Evolutionary conservation across 805 yeast species (phyloP).

Genomic region (Wickerhamiella spandovensis): DNA sequence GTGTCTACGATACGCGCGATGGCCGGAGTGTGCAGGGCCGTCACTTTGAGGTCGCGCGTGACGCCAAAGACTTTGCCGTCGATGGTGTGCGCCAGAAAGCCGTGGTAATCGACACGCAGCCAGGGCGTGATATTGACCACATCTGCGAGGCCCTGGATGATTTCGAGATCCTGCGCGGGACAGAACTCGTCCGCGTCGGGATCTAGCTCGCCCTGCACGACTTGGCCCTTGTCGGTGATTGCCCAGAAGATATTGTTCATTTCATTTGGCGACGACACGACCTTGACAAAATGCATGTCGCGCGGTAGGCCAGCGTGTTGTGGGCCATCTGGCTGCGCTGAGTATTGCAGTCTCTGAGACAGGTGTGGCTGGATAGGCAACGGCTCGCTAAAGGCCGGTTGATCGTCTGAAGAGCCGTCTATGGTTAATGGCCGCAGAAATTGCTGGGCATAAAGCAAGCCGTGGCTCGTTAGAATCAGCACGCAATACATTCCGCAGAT

Average conservation of each 20-base stretch:
- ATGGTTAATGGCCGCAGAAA: background rate
- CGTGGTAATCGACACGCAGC: background rate
- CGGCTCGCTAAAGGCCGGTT: background rate
- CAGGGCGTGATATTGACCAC: background rate
- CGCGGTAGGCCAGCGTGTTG: too few species aligned
- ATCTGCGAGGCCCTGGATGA: background rate
- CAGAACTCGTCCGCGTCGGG: background rate
- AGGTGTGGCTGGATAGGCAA: background rate
- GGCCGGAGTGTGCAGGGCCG: background rate
- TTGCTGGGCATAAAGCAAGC: background rate
- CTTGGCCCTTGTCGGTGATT: background rate
- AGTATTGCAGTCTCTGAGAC: too few species aligned
- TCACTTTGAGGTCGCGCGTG: background rate
- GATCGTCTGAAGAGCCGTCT: background rate
- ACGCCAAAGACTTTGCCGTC: background rate
- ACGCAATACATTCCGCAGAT: background rate
- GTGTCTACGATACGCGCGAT: background rate
- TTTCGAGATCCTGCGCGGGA: background rate
- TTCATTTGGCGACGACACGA: background rate
- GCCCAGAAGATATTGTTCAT: background rate
- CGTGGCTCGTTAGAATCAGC: background rate
- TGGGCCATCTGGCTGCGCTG: too few species aligned
- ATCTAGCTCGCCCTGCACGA: background rate
- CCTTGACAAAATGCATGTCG: background rate
- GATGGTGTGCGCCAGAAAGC: background rate